Base-by-base conservation (phyloP, 306 rosid species). In the Cicer chorassanicum region DNA sequence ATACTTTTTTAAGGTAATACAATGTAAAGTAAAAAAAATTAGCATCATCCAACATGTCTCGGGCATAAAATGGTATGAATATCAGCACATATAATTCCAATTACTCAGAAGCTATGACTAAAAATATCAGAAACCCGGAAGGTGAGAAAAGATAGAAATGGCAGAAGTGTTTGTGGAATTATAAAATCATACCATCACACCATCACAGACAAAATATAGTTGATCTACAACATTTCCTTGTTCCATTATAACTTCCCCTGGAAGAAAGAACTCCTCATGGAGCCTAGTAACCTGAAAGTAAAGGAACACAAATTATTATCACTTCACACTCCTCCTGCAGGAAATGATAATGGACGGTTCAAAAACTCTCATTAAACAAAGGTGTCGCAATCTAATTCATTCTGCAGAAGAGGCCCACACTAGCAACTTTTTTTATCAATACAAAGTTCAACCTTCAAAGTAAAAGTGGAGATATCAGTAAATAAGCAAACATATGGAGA, bases 251-350 rank as follows among this genome's bases (percentile, higher is more conserved):
- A 90, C 90, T 84, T 94, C 97, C 70, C 99, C 97, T 5, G 97
- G 97, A 59, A 94, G 96, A 82, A 92, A 94, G 82, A 94, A 94
- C 79, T 94, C 99, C 85, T 94, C 99, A 51, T 94, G 97, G 56
- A 92, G 82, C 84, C 80, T 89, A 46, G 81, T 90, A 78, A 88
- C 96, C 99, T 94, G 86, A 73, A 80, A 72, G 60, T 59, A 78
- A 75, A 74, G 66, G 11, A 59, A 61, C 16, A 75, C 7, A 24
- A 75, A 11, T 66, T 73, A 67, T 73, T 6, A 70, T 63, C 70
- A 76, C 63, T 49, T 79, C 38, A 36, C 64, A 79, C 29, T 21
- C 57, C 38, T n/a, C 62, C 4, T 18, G 63, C 55, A 80, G 29
- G 60, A 66, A 41, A 63, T 49, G 73, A 68, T 14, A 48, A 62